These are phyloP conservation scores for Citrus australasica DNA, from an alignment of 345 rosid species.

Conservation along the genomic window DNA sequence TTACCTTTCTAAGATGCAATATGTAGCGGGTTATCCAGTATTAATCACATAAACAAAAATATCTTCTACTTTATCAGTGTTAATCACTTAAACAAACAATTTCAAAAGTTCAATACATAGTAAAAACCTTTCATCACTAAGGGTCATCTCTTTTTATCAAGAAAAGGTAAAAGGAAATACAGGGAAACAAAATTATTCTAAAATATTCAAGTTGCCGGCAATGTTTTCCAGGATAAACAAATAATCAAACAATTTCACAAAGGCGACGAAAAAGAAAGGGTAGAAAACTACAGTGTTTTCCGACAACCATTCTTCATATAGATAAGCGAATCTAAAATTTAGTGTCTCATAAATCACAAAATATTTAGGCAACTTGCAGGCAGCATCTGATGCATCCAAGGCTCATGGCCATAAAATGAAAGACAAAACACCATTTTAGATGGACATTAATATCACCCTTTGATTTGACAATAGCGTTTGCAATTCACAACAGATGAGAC, in stretches of 20 bases:
- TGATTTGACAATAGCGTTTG: background rate
- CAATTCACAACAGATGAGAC: background rate
- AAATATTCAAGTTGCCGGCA: background rate
- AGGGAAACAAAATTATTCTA: background rate
- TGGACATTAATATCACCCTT: background rate
- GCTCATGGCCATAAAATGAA: background rate
- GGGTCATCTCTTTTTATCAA: background rate
- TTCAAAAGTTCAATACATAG: background rate
- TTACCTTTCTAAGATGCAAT: background rate
- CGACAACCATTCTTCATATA: background rate
- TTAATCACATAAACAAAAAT: no score
- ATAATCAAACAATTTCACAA: background rate
- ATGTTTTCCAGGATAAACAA: background rate
- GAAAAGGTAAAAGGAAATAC: background rate
- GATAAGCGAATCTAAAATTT: background rate
- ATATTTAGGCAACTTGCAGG: background rate
- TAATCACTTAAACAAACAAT: background rate
- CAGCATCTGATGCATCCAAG: background rate
- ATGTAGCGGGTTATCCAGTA: background rate
- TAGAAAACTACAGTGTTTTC: background rate
- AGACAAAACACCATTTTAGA: background rate
- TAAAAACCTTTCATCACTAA: no score
- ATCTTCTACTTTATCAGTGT: no score
- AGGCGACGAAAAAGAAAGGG: background rate
- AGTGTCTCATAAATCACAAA: background rate